Evolutionary conservation across 2,329 filamentous ascomycete species (phyloP).

Genomic region (Hypoxylon sp.): DNA sequence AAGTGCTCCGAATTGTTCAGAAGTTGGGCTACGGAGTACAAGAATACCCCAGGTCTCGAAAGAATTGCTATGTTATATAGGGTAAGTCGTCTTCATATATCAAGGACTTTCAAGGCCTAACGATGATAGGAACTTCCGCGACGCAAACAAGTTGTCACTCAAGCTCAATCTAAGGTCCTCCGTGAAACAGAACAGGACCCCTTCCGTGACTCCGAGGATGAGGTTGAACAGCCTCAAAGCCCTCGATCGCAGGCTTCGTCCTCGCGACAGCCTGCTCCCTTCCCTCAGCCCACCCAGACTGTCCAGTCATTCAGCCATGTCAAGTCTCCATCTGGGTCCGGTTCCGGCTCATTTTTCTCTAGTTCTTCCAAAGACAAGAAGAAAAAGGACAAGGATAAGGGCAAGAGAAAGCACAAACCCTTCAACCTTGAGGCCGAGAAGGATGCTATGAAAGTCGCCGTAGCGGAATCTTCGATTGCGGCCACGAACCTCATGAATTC

Average conservation of each 20-base stretch:
- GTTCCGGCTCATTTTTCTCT: constrained; percentile 59
- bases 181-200: constrained; percentile 81
- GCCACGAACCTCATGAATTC: constrained; percentile 92
- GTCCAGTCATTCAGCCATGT: constrained; percentile 59
- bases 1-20: constrained; percentile 91
- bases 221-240: constrained; percentile 60
- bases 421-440: constrained; percentile 93
- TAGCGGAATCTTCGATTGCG: constrained; percentile 90
- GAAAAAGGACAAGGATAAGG: constrained; percentile 65
- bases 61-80: constrained; percentile 84
- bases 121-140: constrained; percentile 69
- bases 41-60: constrained; percentile 83
- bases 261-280: constrained; percentile 51
- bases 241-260: constrained; percentile 52
- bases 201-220: constrained; percentile 76
- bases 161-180: constrained; percentile 86
- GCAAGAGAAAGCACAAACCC: constrained; percentile 71
- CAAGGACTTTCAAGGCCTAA: constrained; percentile 30
- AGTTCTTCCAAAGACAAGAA: constrained; percentile 66
- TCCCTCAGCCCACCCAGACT: constrained; percentile 51
- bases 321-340: constrained; percentile 55
- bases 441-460: constrained; percentile 86
- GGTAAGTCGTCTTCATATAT: constrained; percentile 55
- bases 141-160: constrained; percentile 79
- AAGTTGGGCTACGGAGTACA: constrained; percentile 88